These are phyloP conservation scores for Lasiodiplodia citricola DNA, from an alignment of 2,329 filamentous ascomycete genomes.

Conservation along the genomic window DNA sequence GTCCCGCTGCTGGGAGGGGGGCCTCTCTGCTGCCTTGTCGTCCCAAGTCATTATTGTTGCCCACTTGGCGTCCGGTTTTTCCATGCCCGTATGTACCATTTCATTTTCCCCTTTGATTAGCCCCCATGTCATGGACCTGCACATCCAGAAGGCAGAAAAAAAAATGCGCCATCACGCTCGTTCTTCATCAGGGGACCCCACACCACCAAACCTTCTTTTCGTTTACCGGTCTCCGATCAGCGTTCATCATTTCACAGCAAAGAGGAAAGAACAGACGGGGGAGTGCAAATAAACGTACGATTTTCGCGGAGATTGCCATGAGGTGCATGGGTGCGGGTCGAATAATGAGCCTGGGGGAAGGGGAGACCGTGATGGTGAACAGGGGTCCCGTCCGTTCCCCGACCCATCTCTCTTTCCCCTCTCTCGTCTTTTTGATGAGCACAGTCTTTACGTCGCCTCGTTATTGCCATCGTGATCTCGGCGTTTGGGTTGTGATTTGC, in stretches of 20 bases:
- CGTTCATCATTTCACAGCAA: not conserved
- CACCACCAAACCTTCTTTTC: slow-evolving; percentile 22
- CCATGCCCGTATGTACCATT: not conserved
- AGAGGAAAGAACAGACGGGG: not conserved
- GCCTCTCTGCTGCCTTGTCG: not conserved
- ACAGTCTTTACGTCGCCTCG: not conserved
- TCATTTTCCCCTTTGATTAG: not conserved
- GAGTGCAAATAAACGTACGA: slow-evolving; percentile 9
- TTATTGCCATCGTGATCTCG: not conserved
- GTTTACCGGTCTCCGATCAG: slow-evolving; percentile 17
- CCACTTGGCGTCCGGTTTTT: not conserved
- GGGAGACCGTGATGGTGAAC: not conserved
- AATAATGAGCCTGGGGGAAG: not conserved
- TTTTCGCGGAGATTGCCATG: slow-evolving; percentile 20
- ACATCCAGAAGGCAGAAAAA: not conserved
- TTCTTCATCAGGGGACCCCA: slow-evolving; percentile 2
- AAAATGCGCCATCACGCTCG: not conserved
- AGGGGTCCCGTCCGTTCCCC: not conserved
- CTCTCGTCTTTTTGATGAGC: not conserved
- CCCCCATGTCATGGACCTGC: not conserved
- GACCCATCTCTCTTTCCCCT: not conserved
- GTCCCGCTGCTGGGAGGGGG: not conserved
- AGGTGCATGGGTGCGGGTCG: not conserved
- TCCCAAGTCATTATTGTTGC: not conserved
- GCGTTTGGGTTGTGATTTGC: no score